Percentiles rank a stretch among this genome's conserved stretches.
These are phyloP conservation scores for Colletotrichum australisinense DNA, from an alignment of 2,329 filamentous ascomycete genomes.

Conservation along the genomic window DNA sequence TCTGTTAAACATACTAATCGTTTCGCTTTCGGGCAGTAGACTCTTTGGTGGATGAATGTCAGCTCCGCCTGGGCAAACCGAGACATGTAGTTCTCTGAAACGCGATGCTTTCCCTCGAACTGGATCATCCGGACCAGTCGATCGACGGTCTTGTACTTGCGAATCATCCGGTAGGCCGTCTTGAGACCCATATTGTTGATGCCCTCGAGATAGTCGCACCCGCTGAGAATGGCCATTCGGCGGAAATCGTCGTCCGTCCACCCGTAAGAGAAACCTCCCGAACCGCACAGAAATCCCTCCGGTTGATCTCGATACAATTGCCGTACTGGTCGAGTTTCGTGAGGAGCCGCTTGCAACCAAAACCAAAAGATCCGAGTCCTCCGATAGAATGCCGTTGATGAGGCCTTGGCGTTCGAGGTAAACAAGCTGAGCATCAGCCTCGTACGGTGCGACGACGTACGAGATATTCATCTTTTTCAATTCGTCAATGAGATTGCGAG, in stretches of 20 bases:
- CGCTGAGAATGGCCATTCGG: conserved; percentile 95
- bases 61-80: conserved; percentile 88
- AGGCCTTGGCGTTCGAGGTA: conserved; percentile 90
- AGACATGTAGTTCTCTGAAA: conserved; percentile 85
- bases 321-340: conserved; percentile 97
- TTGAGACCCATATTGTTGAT: conserved; percentile 91
- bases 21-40: conserved; percentile 83
- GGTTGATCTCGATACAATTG: conserved; percentile 91
- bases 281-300: conserved; percentile 88
- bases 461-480: conserved; percentile 83
- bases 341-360: conserved; percentile 88
- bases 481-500: conserved; percentile 89
- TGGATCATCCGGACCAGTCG: conserved; percentile 84
- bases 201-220: conserved; percentile 93
- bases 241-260: conserved; percentile 95
- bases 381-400: conserved; percentile 89
- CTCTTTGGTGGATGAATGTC: conserved; percentile 94
- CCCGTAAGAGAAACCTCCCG: conserved; percentile 86
- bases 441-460: conserved; percentile 95
- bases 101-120: conserved; percentile 86
- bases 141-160: conserved; percentile 90
- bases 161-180: conserved; percentile 89
- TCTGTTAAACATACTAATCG: conserved; percentile 81
- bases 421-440: conserved; percentile 96
- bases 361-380: conserved; percentile 95